Base-by-base conservation (phyloP, 2,329 filamentous ascomycete genomes). In the Sarocladiaceae sp. region DNA sequence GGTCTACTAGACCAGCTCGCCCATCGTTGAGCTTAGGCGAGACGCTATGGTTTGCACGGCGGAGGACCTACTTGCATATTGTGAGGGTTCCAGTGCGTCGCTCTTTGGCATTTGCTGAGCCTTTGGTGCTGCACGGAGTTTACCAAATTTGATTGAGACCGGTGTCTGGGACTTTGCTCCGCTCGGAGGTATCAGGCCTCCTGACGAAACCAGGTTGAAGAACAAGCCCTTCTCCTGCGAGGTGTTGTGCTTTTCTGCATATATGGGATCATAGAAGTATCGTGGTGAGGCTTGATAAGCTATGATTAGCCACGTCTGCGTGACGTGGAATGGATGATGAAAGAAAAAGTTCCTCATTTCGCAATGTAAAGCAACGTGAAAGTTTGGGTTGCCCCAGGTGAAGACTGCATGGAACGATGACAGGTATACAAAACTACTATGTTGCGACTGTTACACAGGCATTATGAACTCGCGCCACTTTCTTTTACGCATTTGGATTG, bases 1-100 rank as follows among this genome's bases (percentile, higher is more conserved):
- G 80, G 93, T 98, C 55, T 98, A 98, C 73, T 98, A 77, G 54
- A 45, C 35, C 10, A 16, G 11, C 13, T 34, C 33, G n/a, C 31
- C 31, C 31, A 33, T 4, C 16, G 18, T 33, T n/a, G n/a, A n/a
- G n/a, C n/a, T n/a, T n/a, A n/a, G 16, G 37, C 19, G 21, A 26
- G 37, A 18, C 15, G 24, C 18, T 27, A 11, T 15, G 23, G 37
- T 24, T 15, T 16, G 37, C 19, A 18, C 23, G 3, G 20, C 34
- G 19, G 15, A 16, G 10, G 13, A 41, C 26, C 23, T 29, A 15
- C n/a, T 13, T 27, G 21, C 9, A 16, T 4, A 29, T 15, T 12
- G 29, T 5, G 37, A 29, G n/a, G 24, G 6, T 4, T 13, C 12
- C n/a, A n/a, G n/a, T n/a, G 37, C 29, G 37, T 29, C n/a, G 23